phyloP scores from a whole-genome alignment of 148 eudicot species.

The Cornus kousa region DNA sequence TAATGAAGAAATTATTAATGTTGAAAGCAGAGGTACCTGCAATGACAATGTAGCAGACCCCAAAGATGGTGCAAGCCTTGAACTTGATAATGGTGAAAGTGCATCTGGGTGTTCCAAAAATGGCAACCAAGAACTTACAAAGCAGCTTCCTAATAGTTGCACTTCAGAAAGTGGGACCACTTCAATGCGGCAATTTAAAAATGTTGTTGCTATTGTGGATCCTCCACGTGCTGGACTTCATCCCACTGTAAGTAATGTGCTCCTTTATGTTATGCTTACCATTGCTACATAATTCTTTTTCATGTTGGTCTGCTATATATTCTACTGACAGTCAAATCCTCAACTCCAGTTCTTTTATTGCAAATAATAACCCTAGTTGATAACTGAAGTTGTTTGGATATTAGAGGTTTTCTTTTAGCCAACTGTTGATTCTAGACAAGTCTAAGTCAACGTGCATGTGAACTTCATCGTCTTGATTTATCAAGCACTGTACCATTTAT shows the following conservation, averaged over 20 bases:
- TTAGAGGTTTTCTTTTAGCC: background rate
- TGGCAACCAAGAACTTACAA: conserved; percentile 23
- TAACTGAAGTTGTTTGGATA: background rate
- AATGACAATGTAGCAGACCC: conserved; percentile 25
- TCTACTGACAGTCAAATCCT: background rate
- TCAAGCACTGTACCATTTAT: too few relatives aligned
- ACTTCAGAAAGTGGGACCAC: conserved; percentile 23
- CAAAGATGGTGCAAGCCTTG: conserved; percentile 26
- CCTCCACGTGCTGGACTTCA: conserved; percentile 99
- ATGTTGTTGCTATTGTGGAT: conserved; percentile 91
- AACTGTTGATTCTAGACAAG: background rate
- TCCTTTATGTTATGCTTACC: background rate
- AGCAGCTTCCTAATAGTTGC: conserved; percentile 18
- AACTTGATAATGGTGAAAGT: conserved; percentile 27
- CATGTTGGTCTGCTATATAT: background rate
- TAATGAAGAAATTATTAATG: conserved; percentile 25
- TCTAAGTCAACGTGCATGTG: background rate
- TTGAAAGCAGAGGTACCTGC: conserved; percentile 24
- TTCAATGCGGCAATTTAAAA: conserved; percentile 48
- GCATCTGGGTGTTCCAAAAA: conserved; percentile 15
- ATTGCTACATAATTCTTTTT: background rate
- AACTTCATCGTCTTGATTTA: background rate
- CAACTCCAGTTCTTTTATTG: background rate
- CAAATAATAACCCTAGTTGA: background rate
- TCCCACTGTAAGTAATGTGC: conserved; percentile 66